Base-by-base conservation (phyloP, 768 basidiomycete species). In the Boletus fagicola region DNA sequence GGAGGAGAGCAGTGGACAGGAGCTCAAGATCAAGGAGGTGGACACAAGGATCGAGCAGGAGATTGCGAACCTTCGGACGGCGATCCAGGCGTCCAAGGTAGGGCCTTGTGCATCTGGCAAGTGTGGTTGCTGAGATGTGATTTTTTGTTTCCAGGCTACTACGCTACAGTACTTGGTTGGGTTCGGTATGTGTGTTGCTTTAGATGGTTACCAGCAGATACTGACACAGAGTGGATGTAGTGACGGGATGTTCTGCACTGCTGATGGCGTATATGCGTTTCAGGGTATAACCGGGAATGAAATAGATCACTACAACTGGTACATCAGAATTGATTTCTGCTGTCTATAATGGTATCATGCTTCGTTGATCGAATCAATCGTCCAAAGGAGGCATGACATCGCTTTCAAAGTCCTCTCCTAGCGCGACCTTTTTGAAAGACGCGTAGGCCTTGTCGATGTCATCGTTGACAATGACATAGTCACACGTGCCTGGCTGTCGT, bases 1-100 rank as follows among this genome's bases (percentile, higher is more conserved):
- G 51, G 95, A 98, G 68, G 95, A 98, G 77, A 87, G 86, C 62
- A 88, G 85, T 63, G 85, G 86, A 40, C 92, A 98, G 66, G 94
- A 97, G 67, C 77, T 95, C 51, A 98, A 98, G 83, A 91, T 98
- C 68, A 94, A 93, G 72, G 96, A 99, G 72, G 94, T 98, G 18
- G 96, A 98, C 66, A 98, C 96, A 4, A 77, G 92, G 69, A 98
- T 98, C 63, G 96, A 99, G 73, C 91, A 92, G 68, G 94, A 98
- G 74, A 96, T 96, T 68, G 92, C 94, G 10, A 85, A 84, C 3
- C 71, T 97, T 52, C 78, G 90, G 54, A 95, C 92, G 2, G 78
- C 86, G 8, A 92, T 93, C 35, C 91, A 94, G 68, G 84, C 89
- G 0, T 90, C 90, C 53, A 94, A 94, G 83, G 90, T 86, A 54